Evolutionary conservation across 106 monocot genomes (phyloP).

Genomic region (Dioscorea alata): DNA sequence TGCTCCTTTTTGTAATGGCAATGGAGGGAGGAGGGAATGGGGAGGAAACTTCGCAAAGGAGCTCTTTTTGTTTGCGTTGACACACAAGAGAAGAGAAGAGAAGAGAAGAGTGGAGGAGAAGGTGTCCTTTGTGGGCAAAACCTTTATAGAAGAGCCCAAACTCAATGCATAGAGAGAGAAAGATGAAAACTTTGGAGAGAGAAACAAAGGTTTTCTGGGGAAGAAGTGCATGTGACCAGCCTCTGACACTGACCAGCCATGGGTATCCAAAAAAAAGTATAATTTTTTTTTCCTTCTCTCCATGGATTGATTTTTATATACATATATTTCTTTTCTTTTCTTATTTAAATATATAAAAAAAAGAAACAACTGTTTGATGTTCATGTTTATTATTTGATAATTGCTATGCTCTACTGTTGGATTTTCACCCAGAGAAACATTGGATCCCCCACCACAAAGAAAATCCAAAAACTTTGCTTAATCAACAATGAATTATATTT

Average conservation of each 20-base stretch:
- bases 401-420: no score
- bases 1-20: conserved; percentile 20
- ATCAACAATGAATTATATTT: no score
- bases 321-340: no score
- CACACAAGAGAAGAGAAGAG: conserved; percentile 8
- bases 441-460: no score
- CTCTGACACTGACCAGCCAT: conserved; percentile 28
- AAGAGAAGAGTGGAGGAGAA: neutral
- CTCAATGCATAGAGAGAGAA: conserved; percentile 4
- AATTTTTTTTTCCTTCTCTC: no score
- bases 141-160: neutral
- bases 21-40: conserved; percentile 3
- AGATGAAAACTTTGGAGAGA: neutral
- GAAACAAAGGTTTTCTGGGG: neutral
- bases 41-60: conserved; percentile 57
- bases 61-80: conserved; percentile 69
- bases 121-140: conserved; percentile 9
- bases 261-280: conserved; percentile 1
- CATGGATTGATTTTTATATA: no score
- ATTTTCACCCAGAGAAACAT: no score
- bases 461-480: no score
- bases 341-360: no score
- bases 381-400: no score
- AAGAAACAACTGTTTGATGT: no score
- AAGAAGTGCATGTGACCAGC: conserved; percentile 20